phyloP scores from a whole-genome alignment of 2,329 filamentous ascomycete genomes.

The Boeremia lycopersici region DNA sequence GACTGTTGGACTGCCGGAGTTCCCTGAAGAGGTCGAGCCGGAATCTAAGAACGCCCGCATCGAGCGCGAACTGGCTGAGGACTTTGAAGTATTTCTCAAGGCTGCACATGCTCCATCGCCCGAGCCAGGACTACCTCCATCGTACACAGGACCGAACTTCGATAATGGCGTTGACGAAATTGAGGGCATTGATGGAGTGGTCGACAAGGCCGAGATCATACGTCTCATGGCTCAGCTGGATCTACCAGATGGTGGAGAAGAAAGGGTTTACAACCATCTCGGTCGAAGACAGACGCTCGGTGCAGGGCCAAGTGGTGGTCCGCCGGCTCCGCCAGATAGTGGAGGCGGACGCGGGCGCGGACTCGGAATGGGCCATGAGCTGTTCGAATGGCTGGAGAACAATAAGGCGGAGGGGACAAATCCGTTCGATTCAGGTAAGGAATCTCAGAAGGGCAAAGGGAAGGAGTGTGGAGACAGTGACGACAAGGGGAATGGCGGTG shows the following conservation, averaged over 20 bases:
- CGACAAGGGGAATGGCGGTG: not conserved
- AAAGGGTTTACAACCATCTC: not conserved
- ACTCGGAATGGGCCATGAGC: not conserved
- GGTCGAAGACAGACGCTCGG: conserved; percentile 4
- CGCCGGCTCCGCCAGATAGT: not conserved
- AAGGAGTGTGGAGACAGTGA: not conserved
- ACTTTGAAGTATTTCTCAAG: too few species aligned
- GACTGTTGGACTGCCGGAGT: not conserved
- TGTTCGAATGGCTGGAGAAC: too few species aligned
- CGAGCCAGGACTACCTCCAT: not conserved
- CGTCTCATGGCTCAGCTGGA: too few species aligned
- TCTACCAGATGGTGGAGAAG: too few species aligned
- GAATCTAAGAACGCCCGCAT: conserved; percentile 4
- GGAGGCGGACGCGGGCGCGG: not conserved
- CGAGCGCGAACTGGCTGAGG: not conserved
- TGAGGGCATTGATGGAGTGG: too few species aligned
- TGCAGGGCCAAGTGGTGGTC: not conserved
- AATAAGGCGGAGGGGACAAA: too few species aligned
- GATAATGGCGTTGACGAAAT: too few species aligned
- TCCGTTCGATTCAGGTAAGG: not conserved
- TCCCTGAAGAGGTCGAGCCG: conserved; percentile 1
- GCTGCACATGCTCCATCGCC: not conserved
- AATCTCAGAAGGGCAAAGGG: not conserved
- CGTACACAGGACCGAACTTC: not conserved
- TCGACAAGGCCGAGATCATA: too few species aligned